Conservation (phyloP, 805 yeast species). For the Wickerhamiella vanderwaltii region DNA sequence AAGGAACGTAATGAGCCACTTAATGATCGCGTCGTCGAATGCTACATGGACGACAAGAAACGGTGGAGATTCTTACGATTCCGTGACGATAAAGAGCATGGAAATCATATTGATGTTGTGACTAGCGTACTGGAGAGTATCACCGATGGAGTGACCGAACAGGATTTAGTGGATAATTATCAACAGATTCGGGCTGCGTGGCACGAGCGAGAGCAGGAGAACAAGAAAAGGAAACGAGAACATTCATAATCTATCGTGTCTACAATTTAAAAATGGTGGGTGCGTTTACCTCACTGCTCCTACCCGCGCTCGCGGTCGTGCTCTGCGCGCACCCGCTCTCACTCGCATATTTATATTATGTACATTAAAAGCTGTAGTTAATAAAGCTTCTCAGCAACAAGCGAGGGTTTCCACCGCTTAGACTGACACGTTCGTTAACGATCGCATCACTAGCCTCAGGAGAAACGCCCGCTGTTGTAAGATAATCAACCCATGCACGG, state of each 20-base stretch:
- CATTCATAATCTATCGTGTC: background rate
- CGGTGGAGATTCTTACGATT: constrained; percentile 80
- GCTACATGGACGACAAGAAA: constrained; percentile 51
- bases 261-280: no score
- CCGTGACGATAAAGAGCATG: constrained; percentile 84
- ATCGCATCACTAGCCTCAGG: constrained; percentile 30
- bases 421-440: constrained; percentile 39
- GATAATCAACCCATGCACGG: constrained; percentile 31
- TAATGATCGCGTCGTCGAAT: constrained; percentile 81
- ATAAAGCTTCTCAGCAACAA: constrained; percentile 34
- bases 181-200: constrained; percentile 46
- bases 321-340: no score
- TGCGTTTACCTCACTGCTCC: no score
- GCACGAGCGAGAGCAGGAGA: constrained; percentile 38
- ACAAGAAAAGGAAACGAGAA: background rate
- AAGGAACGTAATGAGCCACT: constrained; percentile 66
- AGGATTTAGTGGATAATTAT: constrained; percentile 54
- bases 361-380: constrained; percentile 23
- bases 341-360: constrained; percentile 9
- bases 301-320: no score
- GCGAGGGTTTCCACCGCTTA: constrained; percentile 57
- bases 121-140: constrained; percentile 74
- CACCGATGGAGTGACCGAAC: constrained; percentile 70
- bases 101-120: constrained; percentile 73
- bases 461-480: constrained; percentile 32